Evolutionary conservation across 2,329 filamentous ascomycete genomes (phyloP).

Genomic region (Leptodontidium sp.): DNA sequence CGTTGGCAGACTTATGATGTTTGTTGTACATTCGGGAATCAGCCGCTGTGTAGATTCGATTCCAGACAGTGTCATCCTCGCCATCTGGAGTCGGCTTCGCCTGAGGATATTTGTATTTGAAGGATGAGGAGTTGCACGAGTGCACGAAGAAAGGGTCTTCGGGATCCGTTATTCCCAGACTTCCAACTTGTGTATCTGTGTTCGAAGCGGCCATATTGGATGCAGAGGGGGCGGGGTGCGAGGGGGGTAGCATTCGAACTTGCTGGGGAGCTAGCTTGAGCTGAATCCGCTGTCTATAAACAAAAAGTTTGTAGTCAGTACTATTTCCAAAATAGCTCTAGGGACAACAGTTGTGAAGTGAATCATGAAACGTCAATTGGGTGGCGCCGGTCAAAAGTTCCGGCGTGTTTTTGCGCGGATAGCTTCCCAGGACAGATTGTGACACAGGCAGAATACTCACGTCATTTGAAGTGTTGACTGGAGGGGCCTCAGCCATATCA

Average conservation of each 20-base stretch:
- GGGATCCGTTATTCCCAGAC: conserved; percentile 20
- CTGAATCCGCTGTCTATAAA: background rate
- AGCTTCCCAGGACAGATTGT: background rate
- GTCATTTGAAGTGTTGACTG: background rate
- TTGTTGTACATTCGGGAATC: conserved; percentile 46
- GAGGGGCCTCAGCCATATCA: conserved; percentile 18
- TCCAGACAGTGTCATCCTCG: conserved; percentile 45
- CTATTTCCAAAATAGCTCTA: background rate
- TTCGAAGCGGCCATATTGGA: conserved; percentile 10
- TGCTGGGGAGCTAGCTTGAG: conserved; percentile 11
- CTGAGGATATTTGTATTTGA: conserved; percentile 47
- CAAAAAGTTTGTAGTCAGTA: background rate
- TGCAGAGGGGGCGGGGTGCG: conserved; percentile 12
- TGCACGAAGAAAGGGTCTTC: conserved; percentile 25
- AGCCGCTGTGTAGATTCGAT: conserved; percentile 45
- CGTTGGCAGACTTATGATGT: conserved; percentile 39
- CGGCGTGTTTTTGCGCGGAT: background rate
- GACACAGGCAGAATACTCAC: background rate
- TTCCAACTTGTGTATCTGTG: conserved; percentile 11
- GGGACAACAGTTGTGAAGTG: background rate
- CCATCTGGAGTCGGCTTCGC: conserved; percentile 44
- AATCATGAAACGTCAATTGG: background rate
- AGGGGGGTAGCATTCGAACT: background rate
- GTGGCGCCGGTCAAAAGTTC: background rate
- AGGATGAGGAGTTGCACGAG: conserved; percentile 38